phyloP scores from a whole-genome alignment of 23 red algal species.

The Agarophyton chilense region DNA sequence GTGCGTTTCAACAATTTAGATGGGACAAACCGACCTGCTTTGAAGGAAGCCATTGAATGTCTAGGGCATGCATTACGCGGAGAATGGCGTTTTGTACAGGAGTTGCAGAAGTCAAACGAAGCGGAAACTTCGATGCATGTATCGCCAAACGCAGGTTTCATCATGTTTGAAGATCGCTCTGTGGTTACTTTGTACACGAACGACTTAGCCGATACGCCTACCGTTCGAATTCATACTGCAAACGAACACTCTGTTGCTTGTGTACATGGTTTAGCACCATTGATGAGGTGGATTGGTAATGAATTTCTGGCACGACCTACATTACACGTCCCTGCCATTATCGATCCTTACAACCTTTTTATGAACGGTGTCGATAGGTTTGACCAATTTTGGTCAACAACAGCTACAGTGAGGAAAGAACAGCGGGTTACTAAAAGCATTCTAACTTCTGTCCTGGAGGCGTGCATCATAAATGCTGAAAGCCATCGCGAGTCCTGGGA shows the following conservation, averaged over 20 bases:
- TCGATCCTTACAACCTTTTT: not conserved
- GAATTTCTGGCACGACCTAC: not conserved
- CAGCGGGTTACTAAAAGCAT: not conserved
- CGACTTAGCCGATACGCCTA: not conserved
- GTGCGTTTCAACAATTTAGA: not conserved
- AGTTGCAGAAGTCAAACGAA: too few relatives aligned
- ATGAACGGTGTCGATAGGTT: conserved; percentile 6
- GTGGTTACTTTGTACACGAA: conserved; percentile 2
- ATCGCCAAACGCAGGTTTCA: not conserved
- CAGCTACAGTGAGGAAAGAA: not conserved
- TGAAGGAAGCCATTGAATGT: not conserved
- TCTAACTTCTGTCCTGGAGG: not conserved
- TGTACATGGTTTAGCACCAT: not conserved
- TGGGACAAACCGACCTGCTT: not conserved
- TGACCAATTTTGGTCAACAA: not conserved
- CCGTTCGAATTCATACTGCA: not conserved
- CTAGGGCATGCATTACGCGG: not conserved
- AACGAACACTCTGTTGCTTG: not conserved
- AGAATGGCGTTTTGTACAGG: not conserved
- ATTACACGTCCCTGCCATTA: not conserved
- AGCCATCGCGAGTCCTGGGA: not conserved
- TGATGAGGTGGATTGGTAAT: not conserved
- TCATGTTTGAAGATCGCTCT: not conserved
- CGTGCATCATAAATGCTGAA: not conserved
- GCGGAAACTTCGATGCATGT: not conserved